These are phyloP conservation scores for Aspergillus sclerotioniger DNA, from an alignment of 495 filamentous ascomycete genomes.

Conservation along the genomic window DNA sequence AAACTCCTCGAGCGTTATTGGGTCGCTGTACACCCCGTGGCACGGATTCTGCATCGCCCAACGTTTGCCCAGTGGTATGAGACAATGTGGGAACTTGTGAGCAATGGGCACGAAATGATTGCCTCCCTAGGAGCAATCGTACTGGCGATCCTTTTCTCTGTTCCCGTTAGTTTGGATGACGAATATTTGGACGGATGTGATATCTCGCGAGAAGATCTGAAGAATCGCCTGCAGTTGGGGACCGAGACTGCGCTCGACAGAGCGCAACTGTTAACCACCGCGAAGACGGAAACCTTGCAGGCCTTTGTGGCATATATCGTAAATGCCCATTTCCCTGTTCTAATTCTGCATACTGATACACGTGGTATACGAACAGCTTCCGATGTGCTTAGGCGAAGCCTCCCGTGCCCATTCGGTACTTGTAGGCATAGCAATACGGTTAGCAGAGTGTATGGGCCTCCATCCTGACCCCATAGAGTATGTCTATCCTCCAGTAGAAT, in stretches of 20 bases:
- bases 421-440: conserved; percentile 1
- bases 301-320: conserved; percentile 12
- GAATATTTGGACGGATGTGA: neutral
- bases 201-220: neutral
- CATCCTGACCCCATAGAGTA: conserved; percentile 9
- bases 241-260: neutral
- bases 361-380: neutral
- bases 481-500: neutral
- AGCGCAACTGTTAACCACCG: neutral
- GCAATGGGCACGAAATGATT: conserved; percentile 20
- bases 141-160: conserved; percentile 2
- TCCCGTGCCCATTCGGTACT: conserved; percentile 7
- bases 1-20: conserved; percentile 64
- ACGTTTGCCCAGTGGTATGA: conserved; percentile 62
- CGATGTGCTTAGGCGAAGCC: neutral
- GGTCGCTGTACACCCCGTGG: conserved; percentile 62
- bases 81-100: conserved; percentile 60
- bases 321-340: neutral
- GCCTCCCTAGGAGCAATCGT: conserved; percentile 9
- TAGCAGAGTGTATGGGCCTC: conserved; percentile 12
- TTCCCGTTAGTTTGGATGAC: neutral
- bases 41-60: conserved; percentile 60
- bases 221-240: neutral
- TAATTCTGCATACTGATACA: neutral
- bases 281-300: conserved; percentile 5